Evolutionary conservation across 2,329 filamentous ascomycete genomes (phyloP).

Genomic region (Colletotrichum noveboracense): DNA sequence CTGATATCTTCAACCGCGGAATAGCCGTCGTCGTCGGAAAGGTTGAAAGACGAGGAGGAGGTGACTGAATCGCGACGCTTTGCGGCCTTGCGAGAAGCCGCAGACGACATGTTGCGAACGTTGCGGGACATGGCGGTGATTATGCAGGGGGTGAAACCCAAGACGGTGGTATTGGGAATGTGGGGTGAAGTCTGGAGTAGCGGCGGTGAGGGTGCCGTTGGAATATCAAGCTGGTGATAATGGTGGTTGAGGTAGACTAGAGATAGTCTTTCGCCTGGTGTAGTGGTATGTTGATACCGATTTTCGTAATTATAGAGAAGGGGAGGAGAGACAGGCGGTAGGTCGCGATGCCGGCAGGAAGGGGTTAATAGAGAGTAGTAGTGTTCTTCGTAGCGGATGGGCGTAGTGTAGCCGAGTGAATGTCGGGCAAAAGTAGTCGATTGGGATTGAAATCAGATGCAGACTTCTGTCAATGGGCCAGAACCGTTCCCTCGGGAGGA

Average conservation of each 20-base stretch:
- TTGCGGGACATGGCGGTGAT: constrained; percentile 56
- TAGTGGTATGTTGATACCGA: neutral
- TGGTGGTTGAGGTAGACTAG: neutral
- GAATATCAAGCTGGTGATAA: neutral
- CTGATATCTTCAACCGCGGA: constrained; percentile 80
- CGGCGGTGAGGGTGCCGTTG: neutral
- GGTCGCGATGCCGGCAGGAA: neutral
- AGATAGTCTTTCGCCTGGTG: neutral
- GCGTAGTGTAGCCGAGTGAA: constrained; percentile 12
- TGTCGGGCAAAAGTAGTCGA: constrained; percentile 6
- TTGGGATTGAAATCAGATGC: constrained; percentile 34
- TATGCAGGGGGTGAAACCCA: constrained; percentile 4
- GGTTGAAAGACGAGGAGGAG: constrained; percentile 61
- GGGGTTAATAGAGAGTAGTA: neutral
- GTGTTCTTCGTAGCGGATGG: neutral
- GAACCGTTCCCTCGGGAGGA: constrained; percentile 33
- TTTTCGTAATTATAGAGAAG: neutral
- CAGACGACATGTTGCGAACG: constrained; percentile 52
- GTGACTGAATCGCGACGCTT: constrained; percentile 57
- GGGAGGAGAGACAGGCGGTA: neutral
- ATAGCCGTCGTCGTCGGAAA: constrained; percentile 74
- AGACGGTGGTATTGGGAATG: constrained; percentile 24
- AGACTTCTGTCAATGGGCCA: constrained; percentile 42
- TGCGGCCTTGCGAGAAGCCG: constrained; percentile 47
- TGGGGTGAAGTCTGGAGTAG: constrained; percentile 4